Percentiles rank a stretch among this genome's conserved stretches.
These are phyloP conservation scores for Fraxinus ornus DNA, from an alignment of 305 asterid genomes.

Conservation along the genomic window DNA sequence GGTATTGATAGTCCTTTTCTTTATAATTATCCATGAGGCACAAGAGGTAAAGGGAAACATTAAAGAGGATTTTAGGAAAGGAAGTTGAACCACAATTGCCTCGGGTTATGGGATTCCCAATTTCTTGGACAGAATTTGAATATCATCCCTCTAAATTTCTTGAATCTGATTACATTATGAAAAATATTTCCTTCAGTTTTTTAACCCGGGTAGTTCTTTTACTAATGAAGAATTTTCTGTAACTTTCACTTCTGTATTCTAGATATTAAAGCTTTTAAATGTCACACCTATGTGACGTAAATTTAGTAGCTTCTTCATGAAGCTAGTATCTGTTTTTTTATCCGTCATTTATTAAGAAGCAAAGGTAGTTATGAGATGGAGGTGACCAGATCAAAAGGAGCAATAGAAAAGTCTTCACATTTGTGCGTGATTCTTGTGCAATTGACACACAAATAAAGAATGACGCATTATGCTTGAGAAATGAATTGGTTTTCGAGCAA, in stretches of 20 bases:
- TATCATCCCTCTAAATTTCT: not conserved
- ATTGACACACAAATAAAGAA: not conserved
- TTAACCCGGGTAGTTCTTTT: not conserved
- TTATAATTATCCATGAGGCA: not conserved
- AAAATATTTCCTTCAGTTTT: not conserved
- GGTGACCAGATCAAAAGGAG: not conserved
- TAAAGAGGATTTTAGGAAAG: not conserved
- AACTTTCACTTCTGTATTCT: not conserved
- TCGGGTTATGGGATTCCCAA: not conserved
- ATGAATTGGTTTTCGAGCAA: slow-evolving; percentile 4
- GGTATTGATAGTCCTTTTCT: not conserved
- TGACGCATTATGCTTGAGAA: not conserved
- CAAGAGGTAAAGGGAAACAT: not conserved
- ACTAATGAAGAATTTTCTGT: not conserved
- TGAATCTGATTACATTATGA: not conserved
- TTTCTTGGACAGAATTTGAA: not conserved
- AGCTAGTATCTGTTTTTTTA: not conserved
- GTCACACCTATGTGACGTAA: not conserved
- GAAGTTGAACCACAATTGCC: slow-evolving; percentile 6
- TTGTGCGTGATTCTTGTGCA: not conserved
- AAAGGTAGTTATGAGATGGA: not conserved
- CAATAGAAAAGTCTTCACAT: not conserved
- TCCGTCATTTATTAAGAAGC: not conserved
- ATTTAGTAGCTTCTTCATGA: not conserved
- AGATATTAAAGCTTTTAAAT: slow-evolving; percentile 3